These are phyloP conservation scores for Starmera dryadoides DNA, from an alignment of 805 yeast genomes.

Conservation along the genomic window DNA sequence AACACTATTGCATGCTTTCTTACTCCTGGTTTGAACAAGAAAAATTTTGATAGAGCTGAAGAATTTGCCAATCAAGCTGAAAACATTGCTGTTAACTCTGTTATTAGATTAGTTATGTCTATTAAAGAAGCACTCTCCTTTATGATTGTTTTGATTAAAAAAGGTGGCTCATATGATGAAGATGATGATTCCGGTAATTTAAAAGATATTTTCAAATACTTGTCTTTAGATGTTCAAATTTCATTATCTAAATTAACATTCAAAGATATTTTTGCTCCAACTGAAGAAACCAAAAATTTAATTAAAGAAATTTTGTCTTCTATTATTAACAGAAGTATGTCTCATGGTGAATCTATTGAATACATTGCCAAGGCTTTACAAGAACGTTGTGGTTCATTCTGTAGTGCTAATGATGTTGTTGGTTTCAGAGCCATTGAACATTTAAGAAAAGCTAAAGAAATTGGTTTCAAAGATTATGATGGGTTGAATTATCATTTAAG, in stretches of 20 bases:
- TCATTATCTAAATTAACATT: conserved; percentile 62
- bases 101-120: conserved; percentile 65
- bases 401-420: conserved; percentile 88
- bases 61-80: conserved; percentile 84
- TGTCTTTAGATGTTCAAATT: conserved; percentile 60
- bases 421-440: conserved; percentile 93
- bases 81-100: conserved; percentile 75
- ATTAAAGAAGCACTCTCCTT: conserved; percentile 90
- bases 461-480: conserved; percentile 66
- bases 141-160: conserved; percentile 73
- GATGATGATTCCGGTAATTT: conserved; percentile 26
- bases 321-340: conserved; percentile 79
- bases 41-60: conserved; percentile 29
- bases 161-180: conserved; percentile 34
- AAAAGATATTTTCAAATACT: conserved; percentile 60
- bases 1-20: conserved; percentile 53
- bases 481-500: conserved; percentile 57
- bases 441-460: conserved; percentile 76
- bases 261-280: conserved; percentile 72
- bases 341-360: conserved; percentile 91
- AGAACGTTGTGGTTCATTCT: conserved; percentile 90
- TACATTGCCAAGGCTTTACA: conserved; percentile 80
- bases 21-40: conserved; percentile 42
- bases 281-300: conserved; percentile 41
- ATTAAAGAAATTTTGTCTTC: conserved; percentile 85